Conservation (phyloP, 345 rosid genomes). For the Camelina sativa region DNA sequence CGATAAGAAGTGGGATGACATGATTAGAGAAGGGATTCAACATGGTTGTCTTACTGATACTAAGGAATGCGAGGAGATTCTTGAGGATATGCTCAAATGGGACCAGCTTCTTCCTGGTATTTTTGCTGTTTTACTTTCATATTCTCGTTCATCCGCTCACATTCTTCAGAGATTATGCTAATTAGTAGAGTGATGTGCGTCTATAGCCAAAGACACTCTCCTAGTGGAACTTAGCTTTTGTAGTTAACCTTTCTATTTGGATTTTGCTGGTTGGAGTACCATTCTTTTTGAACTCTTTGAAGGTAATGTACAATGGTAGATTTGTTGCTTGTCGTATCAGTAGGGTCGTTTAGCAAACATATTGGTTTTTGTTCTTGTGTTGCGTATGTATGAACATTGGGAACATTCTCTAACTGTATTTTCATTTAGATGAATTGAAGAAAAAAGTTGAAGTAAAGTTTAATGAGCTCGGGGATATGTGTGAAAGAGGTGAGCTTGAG, state of each 20-base stretch:
- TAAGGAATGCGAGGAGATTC: slow-evolving; percentile 75
- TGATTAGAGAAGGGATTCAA: slow-evolving; percentile 66
- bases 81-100: slow-evolving; percentile 93
- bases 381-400: slow-evolving; percentile 8
- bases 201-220: neutral
- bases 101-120: slow-evolving; percentile 91
- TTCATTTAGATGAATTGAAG: slow-evolving; percentile 75
- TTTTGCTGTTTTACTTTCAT: neutral
- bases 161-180: slow-evolving; percentile 17
- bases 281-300: slow-evolving; percentile 16
- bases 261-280: slow-evolving; percentile 6
- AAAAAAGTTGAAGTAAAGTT: slow-evolving; percentile 75
- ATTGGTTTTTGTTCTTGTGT: slow-evolving; percentile 19
- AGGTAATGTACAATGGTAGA: neutral
- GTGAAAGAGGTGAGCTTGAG: slow-evolving; percentile 77
- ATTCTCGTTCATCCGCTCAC: neutral
- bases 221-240: slow-evolving; percentile 7
- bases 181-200: neutral
- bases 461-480: slow-evolving; percentile 84
- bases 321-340: slow-evolving; percentile 7
- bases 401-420: slow-evolving; percentile 23
- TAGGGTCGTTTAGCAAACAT: slow-evolving; percentile 7
- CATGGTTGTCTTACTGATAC: slow-evolving; percentile 73
- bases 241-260: slow-evolving; percentile 3
- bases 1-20: slow-evolving; percentile 81